phyloP scores from a whole-genome alignment of 2,329 filamentous ascomycete genomes.

The Cercospora zeae-maydis region DNA sequence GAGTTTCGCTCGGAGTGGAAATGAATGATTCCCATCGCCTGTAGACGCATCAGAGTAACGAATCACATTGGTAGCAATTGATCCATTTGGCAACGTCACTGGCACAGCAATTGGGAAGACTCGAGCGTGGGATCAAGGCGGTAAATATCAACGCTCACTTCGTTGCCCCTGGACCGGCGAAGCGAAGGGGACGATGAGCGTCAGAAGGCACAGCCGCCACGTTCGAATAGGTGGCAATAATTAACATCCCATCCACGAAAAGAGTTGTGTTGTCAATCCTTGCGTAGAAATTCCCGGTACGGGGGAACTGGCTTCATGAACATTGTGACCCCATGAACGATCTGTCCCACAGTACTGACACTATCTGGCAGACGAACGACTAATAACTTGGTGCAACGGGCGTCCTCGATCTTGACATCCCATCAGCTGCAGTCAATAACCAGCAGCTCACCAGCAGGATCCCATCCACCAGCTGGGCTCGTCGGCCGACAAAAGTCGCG shows the following conservation, averaged over 20 bases:
- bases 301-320: not conserved
- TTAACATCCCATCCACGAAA: too few relatives aligned
- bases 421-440: not conserved
- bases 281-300: too few relatives aligned
- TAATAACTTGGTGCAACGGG: too few relatives aligned
- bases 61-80: not conserved
- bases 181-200: too few relatives aligned
- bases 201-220: too few relatives aligned
- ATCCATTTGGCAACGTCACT: not conserved
- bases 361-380: not conserved
- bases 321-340: not conserved
- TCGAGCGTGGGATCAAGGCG: too few relatives aligned
- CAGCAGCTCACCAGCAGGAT: not conserved
- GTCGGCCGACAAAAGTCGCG: not conserved
- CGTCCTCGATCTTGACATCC: too few relatives aligned
- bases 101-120: not conserved
- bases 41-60: constrained; percentile 6
- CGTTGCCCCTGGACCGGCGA: too few relatives aligned
- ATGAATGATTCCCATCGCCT: not conserved
- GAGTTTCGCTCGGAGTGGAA: not conserved
- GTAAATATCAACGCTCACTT: too few relatives aligned
- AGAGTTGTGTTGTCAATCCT: too few relatives aligned
- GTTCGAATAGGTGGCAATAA: too few relatives aligned
- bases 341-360: not conserved
- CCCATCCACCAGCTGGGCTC: not conserved